Base-by-base conservation (phyloP, 768 basidiomycete genomes). In the Brasilioporus rufonigricans region DNA sequence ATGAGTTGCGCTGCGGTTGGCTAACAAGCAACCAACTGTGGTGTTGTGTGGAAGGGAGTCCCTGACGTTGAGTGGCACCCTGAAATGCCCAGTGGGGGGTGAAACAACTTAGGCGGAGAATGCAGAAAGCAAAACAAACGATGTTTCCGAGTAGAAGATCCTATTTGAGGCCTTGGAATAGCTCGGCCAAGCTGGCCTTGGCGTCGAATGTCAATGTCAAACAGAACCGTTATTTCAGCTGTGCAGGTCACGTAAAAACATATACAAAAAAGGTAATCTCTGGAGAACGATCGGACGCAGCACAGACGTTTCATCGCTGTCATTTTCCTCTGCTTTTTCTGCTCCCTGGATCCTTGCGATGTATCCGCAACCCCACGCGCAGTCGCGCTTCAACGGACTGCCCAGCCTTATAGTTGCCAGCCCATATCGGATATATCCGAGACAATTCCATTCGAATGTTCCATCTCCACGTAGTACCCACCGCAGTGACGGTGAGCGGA, bases 381-480 rank as follows among this genome's bases (percentile, higher is more conserved):
- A 48, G 49, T 41, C 14, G 13, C 13, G 7, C 29, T 26, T 29
- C 19, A 7, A n/a, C n/a, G n/a, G n/a, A n/a, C n/a, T n/a, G n/a
- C n/a, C 24, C 18, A 6, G 7, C 24, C 36, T n/a, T 26, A 40
- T 38, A 44, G 23, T 31, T 43, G 43, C 27, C 16, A 39, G 3
- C 35, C n/a, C n/a, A 2, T 23, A 21, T 2, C 60, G 65, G 65
- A 51, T 27, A 62, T 56, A 23, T 51, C 62, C 65, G 62, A 55
- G 52, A 11, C 8, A 12, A 12, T 66, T 67, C 65, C 32, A 67
- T 62, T 67, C 56, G 65, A 67, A 66, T 53, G 48, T 66, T 66
- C 65, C 53, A 60, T 62, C 21, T 54, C 57, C 64, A 55, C 58
- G n/a, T 24, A n/a, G n/a, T n/a, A 16, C 27, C 45, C 41, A 40